Evolutionary conservation across 129 eudicot genomes (phyloP), one percentile per base, ranked within the genome.

Genomic region (Escallonia herrerae): DNA sequence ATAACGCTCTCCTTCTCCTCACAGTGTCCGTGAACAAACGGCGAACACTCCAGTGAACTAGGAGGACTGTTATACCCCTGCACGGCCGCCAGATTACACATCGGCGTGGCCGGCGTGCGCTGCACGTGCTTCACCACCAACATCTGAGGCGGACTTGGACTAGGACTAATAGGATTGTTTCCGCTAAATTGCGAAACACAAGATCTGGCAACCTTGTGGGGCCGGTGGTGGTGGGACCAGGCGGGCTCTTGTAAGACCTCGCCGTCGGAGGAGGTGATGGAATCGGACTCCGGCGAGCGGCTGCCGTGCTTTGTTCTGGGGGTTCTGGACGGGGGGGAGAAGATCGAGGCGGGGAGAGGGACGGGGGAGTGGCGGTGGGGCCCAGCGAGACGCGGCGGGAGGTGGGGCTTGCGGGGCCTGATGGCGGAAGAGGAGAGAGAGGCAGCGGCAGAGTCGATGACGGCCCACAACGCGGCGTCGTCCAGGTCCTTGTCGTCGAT

Each of bases 401-500:
- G 33, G 33, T 22, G 33, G 9, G 90, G 70, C 74, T 76, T 80
- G 41, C 86, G 76, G 72, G 77, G 63, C 40, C 65, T 66, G 62
- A 80, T 22, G 57, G 78, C 62, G 62, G 77, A 22, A 64, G 77
- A 43, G 43, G 81, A 33, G 53, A 74, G 40, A 60, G 77, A 81
- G 51, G 90, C 90, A 56, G 87, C 93, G 74, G 93, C 93, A 13
- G 96, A 91, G 71, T 91, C 98, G 54, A 91, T 91, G 8, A 79
- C 82, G 37, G 91, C 95, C 98, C 98, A 88, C 37, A 91, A 80
- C 45, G 95, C 89, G 55, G 91, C 98, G 82, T 91, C 98, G 85
- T 91, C 95, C 64, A 91, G 89, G 74, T 87, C 91, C 9, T 79
- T 83, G 73, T 91, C 97, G 62, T 91, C 98, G 66, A 81, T 59